These are phyloP conservation scores for Aspergillus candidus DNA, from an alignment of 2,329 filamentous ascomycete species.

Conservation along the genomic window DNA sequence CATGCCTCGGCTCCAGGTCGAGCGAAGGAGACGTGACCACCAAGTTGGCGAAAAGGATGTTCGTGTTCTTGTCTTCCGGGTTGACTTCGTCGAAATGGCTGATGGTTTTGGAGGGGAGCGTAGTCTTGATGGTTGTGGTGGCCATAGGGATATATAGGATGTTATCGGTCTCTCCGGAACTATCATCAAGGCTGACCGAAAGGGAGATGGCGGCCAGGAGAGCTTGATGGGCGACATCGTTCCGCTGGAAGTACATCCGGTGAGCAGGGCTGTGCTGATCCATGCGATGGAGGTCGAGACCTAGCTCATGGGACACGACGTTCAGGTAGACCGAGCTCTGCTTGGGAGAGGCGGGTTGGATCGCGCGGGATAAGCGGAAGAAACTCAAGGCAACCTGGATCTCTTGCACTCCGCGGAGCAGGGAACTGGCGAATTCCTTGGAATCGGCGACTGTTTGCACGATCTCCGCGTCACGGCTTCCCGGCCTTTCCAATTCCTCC, in stretches of 20 bases:
- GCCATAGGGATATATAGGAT: constrained; percentile 95
- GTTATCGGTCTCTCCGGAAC: constrained; percentile 76
- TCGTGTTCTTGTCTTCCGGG: constrained; percentile 82
- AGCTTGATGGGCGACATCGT: constrained; percentile 91
- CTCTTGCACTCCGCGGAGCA: constrained; percentile 88
- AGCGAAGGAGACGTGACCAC: constrained; percentile 94
- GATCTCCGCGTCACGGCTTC: constrained; percentile 61
- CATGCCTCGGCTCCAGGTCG: constrained; percentile 84
- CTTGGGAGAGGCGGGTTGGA: constrained; percentile 61
- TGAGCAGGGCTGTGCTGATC: constrained; percentile 91
- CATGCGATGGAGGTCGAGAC: constrained; percentile 83
- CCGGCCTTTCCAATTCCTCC: constrained; percentile 64
- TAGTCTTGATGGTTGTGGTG: constrained; percentile 90
- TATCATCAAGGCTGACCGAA: constrained; percentile 84
- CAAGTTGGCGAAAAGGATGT: constrained; percentile 92
- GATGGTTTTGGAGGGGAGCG: constrained; percentile 87
- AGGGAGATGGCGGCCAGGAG: constrained; percentile 87
- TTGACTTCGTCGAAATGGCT: constrained; percentile 65
- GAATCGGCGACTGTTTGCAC: constrained; percentile 84
- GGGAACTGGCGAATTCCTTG: constrained; percentile 83
- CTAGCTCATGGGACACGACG: constrained; percentile 91
- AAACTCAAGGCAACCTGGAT: constrained; percentile 93
- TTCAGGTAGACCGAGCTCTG: constrained; percentile 73
- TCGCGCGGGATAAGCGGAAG: constrained; percentile 74
- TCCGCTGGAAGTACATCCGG: constrained; percentile 93